These are phyloP conservation scores for Drechmeria coniospora DNA, from an alignment of 2,329 filamentous ascomycete genomes.

Conservation along the genomic window DNA sequence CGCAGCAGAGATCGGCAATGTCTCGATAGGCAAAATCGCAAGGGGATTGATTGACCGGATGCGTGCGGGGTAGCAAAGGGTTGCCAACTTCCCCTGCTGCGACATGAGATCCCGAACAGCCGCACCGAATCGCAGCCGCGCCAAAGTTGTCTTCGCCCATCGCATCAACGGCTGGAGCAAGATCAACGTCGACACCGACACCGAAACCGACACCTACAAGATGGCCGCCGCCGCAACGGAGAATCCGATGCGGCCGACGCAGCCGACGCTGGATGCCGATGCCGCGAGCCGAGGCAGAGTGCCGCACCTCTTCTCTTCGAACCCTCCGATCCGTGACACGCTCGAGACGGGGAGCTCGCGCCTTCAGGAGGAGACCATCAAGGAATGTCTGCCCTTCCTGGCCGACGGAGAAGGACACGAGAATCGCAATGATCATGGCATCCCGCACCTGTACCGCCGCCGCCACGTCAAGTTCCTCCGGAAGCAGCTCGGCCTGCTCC, in stretches of 20 bases:
- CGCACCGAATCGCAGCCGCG: conserved; percentile 12
- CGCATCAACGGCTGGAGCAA: conserved; percentile 9
- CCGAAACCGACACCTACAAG: too few species aligned
- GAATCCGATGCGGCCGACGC: too few species aligned
- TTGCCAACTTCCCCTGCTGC: conserved; percentile 9
- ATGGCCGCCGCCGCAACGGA: conserved; percentile 6
- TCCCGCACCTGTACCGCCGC: conserved; percentile 57
- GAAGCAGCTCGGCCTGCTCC: conserved; percentile 43
- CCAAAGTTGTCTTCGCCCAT: conserved; percentile 17
- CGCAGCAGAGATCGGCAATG: too few species aligned
- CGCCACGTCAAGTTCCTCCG: conserved; percentile 48
- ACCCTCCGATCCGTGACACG: conserved; percentile 48
- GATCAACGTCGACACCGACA: too few species aligned
- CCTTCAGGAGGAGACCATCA: conserved; percentile 52
- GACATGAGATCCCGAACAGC: conserved; percentile 16
- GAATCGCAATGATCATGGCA: conserved; percentile 51
- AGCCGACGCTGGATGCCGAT: conserved; percentile 1
- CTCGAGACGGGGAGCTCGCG: conserved; percentile 53
- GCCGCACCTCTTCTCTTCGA: conserved; percentile 40
- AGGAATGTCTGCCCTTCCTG: conserved; percentile 55
- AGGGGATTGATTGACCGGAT: too few species aligned
- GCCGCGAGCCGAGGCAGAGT: conserved; percentile 13
- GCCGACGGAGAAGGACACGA: conserved; percentile 30
- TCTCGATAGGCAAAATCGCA: too few species aligned
- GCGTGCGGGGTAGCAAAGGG: conserved; percentile 6